Percentiles rank a stretch among this genome's conserved stretches.
Conservation (phyloP, 345 rosid genomes). For the Lenwebbia sp. region DNA sequence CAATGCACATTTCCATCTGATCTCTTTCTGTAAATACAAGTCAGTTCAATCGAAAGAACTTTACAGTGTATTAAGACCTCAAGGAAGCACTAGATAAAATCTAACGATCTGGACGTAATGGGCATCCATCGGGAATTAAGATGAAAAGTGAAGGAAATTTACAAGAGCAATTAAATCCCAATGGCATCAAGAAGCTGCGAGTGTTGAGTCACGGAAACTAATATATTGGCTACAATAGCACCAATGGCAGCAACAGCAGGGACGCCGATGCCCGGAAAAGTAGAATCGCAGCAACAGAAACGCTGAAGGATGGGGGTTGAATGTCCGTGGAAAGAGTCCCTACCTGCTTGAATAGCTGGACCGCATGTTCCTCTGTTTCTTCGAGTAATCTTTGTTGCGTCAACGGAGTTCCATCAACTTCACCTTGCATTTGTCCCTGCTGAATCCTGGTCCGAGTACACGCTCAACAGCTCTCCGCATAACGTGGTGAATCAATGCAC, state of each 20-base stretch:
- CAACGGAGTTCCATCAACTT: conserved; percentile 80
- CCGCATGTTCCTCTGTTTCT: conserved; percentile 86
- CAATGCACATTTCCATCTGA: not conserved
- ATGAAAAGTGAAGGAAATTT: too few species aligned
- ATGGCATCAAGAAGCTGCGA: conserved; percentile 82
- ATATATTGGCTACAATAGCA: too few species aligned
- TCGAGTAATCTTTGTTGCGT: conserved; percentile 73
- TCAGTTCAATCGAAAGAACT: not conserved
- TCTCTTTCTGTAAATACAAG: not conserved
- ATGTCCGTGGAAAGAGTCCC: conserved; percentile 57
- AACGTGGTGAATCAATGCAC: too few species aligned
- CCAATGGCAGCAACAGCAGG: conserved; percentile 96
- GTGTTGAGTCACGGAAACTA: conserved; percentile 74
- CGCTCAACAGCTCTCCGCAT: too few species aligned
- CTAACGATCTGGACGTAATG: too few species aligned
- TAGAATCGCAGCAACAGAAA: conserved; percentile 85
- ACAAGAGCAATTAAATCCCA: too few species aligned
- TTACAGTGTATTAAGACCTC: not conserved
- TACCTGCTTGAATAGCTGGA: conserved; percentile 78
- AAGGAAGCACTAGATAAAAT: not conserved
- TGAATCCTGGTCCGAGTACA: too few species aligned
- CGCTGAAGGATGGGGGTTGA: too few species aligned
- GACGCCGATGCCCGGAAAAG: conserved; percentile 87
- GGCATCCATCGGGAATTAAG: too few species aligned
- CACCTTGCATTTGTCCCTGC: too few species aligned